Evolutionary conservation across 2,329 filamentous ascomycete genomes (phyloP).

Genomic region (Trichoderma citrinoviride): DNA sequence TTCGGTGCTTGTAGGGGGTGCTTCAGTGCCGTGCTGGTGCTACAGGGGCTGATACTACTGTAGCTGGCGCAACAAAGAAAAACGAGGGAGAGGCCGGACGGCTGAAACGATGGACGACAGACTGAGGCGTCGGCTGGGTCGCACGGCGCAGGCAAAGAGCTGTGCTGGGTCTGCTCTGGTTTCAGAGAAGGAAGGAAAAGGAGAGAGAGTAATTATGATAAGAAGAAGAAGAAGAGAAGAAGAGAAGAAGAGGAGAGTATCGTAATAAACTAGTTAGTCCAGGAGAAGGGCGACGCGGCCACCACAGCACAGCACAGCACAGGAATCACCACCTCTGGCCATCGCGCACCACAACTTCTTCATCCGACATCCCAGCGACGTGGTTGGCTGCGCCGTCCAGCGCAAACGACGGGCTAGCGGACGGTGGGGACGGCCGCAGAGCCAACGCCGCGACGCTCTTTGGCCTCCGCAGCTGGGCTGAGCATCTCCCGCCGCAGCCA

Average conservation of each 20-base stretch:
- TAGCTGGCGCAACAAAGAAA: background rate
- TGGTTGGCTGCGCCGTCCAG: conserved; percentile 12
- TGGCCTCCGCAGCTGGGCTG: conserved; percentile 14
- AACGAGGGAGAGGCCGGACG: background rate
- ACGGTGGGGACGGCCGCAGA: conserved; percentile 2
- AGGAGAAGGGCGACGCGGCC: conserved; percentile 10
- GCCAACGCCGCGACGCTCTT: background rate
- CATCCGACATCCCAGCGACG: background rate
- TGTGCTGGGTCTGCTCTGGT: background rate
- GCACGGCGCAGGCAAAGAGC: background rate
- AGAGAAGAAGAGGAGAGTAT: background rate
- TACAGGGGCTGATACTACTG: background rate
- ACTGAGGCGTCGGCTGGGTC: background rate
- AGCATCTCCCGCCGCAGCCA: background rate
- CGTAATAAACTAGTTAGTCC: background rate
- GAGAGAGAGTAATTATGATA: background rate
- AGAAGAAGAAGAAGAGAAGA: background rate
- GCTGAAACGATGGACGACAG: background rate
- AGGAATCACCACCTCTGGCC: no score
- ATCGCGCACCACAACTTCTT: background rate
- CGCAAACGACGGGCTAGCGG: conserved; percentile 1
- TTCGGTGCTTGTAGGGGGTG: background rate
- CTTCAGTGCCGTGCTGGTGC: conserved; percentile 1
- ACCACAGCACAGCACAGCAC: background rate
- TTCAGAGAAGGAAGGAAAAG: background rate